A percentile compares a stretch with the other conserved stretches of the same genome.
phyloP scores from a whole-genome alignment of 2,329 filamentous ascomycete species.

The Alternaria sp. region DNA sequence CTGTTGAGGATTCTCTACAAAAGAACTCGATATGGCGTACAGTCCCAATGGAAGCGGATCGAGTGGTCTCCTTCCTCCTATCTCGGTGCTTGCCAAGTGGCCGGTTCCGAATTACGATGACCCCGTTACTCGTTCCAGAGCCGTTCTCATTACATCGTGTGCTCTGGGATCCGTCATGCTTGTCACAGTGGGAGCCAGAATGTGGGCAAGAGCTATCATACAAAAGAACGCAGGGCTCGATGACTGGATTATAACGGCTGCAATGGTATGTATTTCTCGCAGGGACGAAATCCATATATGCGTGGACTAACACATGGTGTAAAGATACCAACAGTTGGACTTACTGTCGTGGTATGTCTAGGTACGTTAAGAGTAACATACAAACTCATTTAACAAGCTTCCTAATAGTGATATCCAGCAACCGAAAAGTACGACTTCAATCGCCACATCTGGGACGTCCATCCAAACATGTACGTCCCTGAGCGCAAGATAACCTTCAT shows the following conservation, averaged over 20 bases:
- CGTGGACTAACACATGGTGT: neutral
- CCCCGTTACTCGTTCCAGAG: slow-evolving; percentile 13
- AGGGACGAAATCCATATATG: neutral
- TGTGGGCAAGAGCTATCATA: slow-evolving; percentile 23
- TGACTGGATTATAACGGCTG: slow-evolving; percentile 29
- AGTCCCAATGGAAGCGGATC: slow-evolving; percentile 9
- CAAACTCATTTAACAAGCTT: neutral
- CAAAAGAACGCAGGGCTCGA: slow-evolving; percentile 25
- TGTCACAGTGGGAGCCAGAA: slow-evolving; percentile 14
- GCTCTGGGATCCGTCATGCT: slow-evolving; percentile 19
- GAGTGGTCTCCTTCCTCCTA: slow-evolving; percentile 22
- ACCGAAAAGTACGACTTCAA: slow-evolving; percentile 15
- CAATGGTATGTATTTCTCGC: slow-evolving; percentile 13
- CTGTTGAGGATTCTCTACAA: neutral
- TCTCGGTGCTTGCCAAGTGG: slow-evolving; percentile 22
- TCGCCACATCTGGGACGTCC: slow-evolving; percentile 30
- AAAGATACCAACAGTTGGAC: slow-evolving; percentile 9
- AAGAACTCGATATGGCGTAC: neutral
- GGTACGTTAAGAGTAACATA: neutral
- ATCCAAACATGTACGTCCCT: slow-evolving; percentile 5
- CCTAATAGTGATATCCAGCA: neutral
- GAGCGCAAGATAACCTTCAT: slow-evolving; percentile 25
- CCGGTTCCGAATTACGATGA: slow-evolving; percentile 26
- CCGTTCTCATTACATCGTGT: slow-evolving; percentile 18
- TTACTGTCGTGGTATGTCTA: neutral